Conservation (phyloP, 2,329 filamentous ascomycete genomes). For the Aspergillus thermomutatus region DNA sequence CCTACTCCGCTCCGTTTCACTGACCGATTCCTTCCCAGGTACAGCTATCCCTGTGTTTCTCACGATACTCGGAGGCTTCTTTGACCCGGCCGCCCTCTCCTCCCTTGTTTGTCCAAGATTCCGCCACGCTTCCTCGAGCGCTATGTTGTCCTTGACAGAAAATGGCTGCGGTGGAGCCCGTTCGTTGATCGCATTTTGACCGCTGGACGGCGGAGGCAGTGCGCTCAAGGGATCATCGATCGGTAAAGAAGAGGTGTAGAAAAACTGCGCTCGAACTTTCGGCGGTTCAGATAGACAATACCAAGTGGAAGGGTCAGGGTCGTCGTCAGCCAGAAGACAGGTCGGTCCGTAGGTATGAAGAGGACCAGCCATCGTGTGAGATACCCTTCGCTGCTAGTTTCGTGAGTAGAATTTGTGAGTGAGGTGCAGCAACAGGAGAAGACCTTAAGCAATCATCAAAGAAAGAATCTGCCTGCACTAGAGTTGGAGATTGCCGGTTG, state of each 20-base stretch:
- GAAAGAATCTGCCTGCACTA: not conserved
- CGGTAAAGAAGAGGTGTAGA: constrained; percentile 76
- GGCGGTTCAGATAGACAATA: constrained; percentile 51
- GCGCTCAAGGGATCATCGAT: constrained; percentile 87
- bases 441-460: not conserved
- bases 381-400: not conserved
- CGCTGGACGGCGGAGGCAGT: constrained; percentile 52
- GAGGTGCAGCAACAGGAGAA: not conserved
- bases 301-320: constrained; percentile 31
- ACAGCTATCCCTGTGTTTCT: constrained; percentile 23
- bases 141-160: constrained; percentile 71
- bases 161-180: constrained; percentile 72
- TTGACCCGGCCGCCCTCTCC: constrained; percentile 5
- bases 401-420: not conserved
- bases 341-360: constrained; percentile 59
- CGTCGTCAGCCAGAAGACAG: constrained; percentile 49
- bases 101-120: constrained; percentile 43
- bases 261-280: constrained; percentile 67
- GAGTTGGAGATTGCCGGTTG: not conserved
- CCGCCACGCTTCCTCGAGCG: constrained; percentile 75
- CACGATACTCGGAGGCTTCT: constrained; percentile 7
- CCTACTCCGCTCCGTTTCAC: constrained; percentile 8
- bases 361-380: constrained; percentile 36
- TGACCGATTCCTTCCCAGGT: constrained; percentile 15
- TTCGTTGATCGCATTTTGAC: constrained; percentile 45